Base-by-base conservation (phyloP, 441 rosid species). In the Omphalea diandra region DNA sequence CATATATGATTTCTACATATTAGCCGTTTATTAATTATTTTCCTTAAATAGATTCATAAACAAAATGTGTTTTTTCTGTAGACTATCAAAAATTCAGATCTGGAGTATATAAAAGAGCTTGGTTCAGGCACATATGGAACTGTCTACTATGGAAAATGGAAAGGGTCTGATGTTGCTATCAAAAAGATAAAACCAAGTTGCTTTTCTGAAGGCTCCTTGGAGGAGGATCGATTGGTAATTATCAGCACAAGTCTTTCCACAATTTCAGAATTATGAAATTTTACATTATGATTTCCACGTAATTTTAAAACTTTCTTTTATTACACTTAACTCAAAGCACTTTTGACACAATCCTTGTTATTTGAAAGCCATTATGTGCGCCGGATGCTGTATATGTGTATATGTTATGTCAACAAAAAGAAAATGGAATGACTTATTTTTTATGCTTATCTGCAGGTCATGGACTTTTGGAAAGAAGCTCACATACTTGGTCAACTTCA, bases 391-490 rank as follows among this genome's bases (percentile, higher is more conserved):
- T n/a, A n/a, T n/a, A n/a, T n/a, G 9, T 29, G 3, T 44, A 29
- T 36, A 2, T 26, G 36, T 44, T 15, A 12, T 22, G 10, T 32
- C 6, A 32, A 15, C 31, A 18, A n/a, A 10, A 64, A n/a, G n/a
- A n/a, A 3, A 52, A 44, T 40, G 9, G 11, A 47, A 1, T 17
- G 4, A 17, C 38, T 29, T 17, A 24, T 67, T n/a, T 26, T 27
- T 22, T 70, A 38, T 52, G 6, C 9, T 44, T 46, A 33, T 22
- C 24, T 65, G 66, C 78, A 81, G 87, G 72, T 75, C 60, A 59
- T 68, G 10, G 84, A 83, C 73, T 81, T 83, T 63, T 83, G 84
- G 84, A 79, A 63, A 77, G 87, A 83, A 68, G 81, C 84, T 67
- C 66, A 70, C 67, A 74, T 83, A 31, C 83, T 81, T 26, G 77